Percentiles rank a stretch among this genome's conserved stretches.
These are phyloP conservation scores for Solanum hybrid DNA, from an alignment of 305 asterid species.

Conservation along the genomic window DNA sequence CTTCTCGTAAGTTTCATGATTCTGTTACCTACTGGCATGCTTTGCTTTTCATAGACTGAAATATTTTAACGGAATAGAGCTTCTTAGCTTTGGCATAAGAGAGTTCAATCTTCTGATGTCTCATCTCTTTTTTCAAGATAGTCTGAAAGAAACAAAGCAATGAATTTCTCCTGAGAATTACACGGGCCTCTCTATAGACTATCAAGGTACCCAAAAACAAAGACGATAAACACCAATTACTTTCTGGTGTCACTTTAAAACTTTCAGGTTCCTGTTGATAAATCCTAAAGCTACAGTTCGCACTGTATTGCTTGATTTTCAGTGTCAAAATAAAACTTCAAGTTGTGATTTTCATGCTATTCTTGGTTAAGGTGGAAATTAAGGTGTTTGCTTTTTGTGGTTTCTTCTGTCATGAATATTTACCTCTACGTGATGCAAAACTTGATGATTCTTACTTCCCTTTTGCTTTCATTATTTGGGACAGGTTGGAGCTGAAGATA, in stretches of 20 bases:
- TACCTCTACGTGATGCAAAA: background rate
- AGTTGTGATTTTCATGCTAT: background rate
- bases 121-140: background rate
- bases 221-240: background rate
- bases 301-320: background rate
- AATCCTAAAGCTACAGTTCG: background rate
- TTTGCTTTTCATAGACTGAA: background rate
- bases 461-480: constrained; percentile 8
- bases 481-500: constrained; percentile 90
- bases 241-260: background rate
- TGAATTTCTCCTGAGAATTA: background rate
- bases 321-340: background rate
- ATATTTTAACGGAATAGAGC: background rate
- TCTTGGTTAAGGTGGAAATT: background rate
- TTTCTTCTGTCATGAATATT: background rate
- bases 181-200: background rate
- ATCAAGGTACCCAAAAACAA: background rate
- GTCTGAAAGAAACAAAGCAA: background rate
- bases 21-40: background rate
- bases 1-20: background rate
- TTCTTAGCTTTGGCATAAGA: background rate
- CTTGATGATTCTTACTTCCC: background rate
- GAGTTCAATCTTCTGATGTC: background rate
- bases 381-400: background rate
- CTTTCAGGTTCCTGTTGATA: background rate